These are phyloP conservation scores for Hericium coralloides DNA, from an alignment of 768 basidiomycete species.

Conservation along the genomic window DNA sequence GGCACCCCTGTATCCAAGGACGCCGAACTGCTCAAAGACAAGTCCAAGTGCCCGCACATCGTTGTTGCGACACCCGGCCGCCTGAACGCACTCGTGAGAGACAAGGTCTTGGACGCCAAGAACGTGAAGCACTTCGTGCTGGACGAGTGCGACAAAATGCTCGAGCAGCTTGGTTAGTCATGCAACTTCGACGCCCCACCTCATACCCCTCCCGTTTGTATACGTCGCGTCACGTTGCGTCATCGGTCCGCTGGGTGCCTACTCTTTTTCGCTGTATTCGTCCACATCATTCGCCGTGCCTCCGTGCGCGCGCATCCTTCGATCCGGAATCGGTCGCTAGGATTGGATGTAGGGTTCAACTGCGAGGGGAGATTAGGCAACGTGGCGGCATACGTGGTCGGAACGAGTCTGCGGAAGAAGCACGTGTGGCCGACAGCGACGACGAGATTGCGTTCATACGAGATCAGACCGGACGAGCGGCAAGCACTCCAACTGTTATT, in stretches of 20 bases:
- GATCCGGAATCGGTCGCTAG: conserved; percentile 16
- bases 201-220: conserved; percentile 21
- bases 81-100: conserved; percentile 88
- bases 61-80: conserved; percentile 98
- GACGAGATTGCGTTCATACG: not conserved
- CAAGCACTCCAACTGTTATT: not conserved
- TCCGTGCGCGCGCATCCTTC: conserved; percentile 9
- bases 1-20: conserved; percentile 94
- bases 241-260: conserved; percentile 26
- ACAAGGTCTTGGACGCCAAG: conserved; percentile 92
- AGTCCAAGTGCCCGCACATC: conserved; percentile 96
- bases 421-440: not conserved
- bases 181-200: conserved; percentile 63
- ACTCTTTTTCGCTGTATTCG: conserved; percentile 42
- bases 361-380: not conserved
- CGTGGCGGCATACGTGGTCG: not conserved
- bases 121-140: conserved; percentile 99
- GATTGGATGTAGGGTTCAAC: conserved; percentile 7
- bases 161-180: conserved; percentile 99
- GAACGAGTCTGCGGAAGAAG: not conserved
- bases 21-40: conserved; percentile 88
- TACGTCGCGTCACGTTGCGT: conserved; percentile 8
- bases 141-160: conserved; percentile 99
- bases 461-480: not conserved
- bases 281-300: conserved; percentile 16